A percentile compares a stretch with the other conserved stretches of the same genome.
These are phyloP conservation scores for Phyllosticta citribraziliensis DNA, from an alignment of 2,329 filamentous ascomycete species.

Conservation along the genomic window DNA sequence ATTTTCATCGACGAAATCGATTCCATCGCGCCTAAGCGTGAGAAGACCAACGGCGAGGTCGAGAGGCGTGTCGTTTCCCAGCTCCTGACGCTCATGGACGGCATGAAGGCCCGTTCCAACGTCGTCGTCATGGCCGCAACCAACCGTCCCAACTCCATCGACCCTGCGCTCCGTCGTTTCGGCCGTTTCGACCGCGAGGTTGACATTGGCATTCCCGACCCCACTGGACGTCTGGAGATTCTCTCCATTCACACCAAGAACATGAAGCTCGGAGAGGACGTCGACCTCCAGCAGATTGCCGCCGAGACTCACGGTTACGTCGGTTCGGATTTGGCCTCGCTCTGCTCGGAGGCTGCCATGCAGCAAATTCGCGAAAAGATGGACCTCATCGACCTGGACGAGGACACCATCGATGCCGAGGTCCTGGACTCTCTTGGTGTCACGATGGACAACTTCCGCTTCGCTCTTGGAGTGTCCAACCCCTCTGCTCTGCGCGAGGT, in stretches of 20 bases:
- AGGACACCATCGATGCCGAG: constrained; percentile 98
- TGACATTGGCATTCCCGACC: constrained; percentile 95
- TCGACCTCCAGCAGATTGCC: constrained; percentile 93
- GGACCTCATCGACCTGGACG: constrained; percentile 97
- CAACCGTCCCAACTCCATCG: constrained; percentile 97
- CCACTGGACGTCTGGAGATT: constrained; percentile 96
- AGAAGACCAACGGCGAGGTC: constrained; percentile 98
- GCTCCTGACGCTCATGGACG: constrained; percentile 95
- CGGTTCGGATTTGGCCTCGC: constrained; percentile 93
- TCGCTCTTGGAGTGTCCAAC: constrained; percentile 95
- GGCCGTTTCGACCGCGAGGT: constrained; percentile 98
- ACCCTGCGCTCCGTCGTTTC: constrained; percentile 93
- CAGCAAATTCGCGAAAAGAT: constrained; percentile 99
- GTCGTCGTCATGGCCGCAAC: constrained; percentile 99
- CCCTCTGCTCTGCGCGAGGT: constrained; percentile 97
- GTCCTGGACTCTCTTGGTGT: constrained; percentile 96
- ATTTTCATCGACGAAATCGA: constrained; percentile 99
- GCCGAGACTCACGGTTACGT: constrained; percentile 98
- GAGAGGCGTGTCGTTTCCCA: constrained; percentile 98
- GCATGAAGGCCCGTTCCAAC: constrained; percentile 98
- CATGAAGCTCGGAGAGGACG: constrained; percentile 97
- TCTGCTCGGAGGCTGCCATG: constrained; percentile 99
- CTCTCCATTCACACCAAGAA: constrained; percentile 99
- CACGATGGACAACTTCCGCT: constrained; percentile 99
- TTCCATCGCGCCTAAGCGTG: constrained; percentile 97